Base-by-base conservation (phyloP, 108 stramenopile species). In the Seminavis robusta region DNA sequence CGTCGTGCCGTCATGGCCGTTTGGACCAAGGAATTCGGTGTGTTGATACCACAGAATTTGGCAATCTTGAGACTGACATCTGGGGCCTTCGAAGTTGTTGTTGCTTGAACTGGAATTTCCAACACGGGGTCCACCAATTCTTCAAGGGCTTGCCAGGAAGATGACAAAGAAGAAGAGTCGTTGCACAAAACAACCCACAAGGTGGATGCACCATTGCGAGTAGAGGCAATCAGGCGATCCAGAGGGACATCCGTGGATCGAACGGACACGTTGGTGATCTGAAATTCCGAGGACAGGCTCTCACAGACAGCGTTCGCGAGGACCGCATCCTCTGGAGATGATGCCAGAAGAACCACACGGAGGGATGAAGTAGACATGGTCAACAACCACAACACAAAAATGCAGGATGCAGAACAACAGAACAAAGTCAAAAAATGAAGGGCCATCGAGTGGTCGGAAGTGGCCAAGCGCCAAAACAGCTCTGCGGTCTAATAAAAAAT, bases 41-140 rank as follows among this genome's bases (percentile, higher is more conserved):
- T 38, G 4, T 61, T 71, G 45, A 78, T 39, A 33, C 56, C 54
- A 26, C 71, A 78, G 50, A 52, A 64, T 47, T 78, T 78, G 41
- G 77, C 77, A 65, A 78, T 64, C 21, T 52, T 32, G 53, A 67
- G 57, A 0, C 71, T 65, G 23, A 58, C 52, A 20, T 61, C 65
- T 5, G 32, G 29, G 24, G 69, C 51, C 6, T 66, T 45, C 8
- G 38, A 43, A 2, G 63, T 32, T 9, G n/a, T n/a, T n/a, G n/a
- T n/a, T n/a, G n/a, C n/a, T n/a, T n/a, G n/a, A n/a, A 56, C 47
- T 55, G 42, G 33, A 16, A 63, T 61, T 31, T 64, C 47, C 30
- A 59, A 31, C 3, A 65, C 71, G 10, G 63, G 67, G 33, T 47
- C 60, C 10, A n/a, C n/a, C n/a, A n/a, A n/a, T n/a, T n/a, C n/a